These are phyloP conservation scores for Ascomycota sp. DNA, from an alignment of 2,329 filamentous ascomycete genomes.

Conservation along the genomic window DNA sequence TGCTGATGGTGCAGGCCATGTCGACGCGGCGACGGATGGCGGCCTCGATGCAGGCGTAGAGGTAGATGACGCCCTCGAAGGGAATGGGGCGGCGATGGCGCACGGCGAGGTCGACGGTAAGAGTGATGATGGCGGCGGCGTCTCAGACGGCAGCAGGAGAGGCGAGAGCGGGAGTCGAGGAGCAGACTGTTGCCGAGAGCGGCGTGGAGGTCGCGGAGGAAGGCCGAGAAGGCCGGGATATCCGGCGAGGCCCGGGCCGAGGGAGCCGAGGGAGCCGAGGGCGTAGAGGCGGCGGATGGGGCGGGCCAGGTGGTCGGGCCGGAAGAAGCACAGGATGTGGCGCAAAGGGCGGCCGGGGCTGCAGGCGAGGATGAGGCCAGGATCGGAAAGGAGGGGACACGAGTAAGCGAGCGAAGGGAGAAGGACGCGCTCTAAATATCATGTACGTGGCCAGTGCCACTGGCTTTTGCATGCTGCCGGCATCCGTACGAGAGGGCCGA, in stretches of 20 bases:
- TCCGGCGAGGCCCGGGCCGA: conserved; percentile 14
- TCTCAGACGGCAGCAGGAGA: conserved; percentile 8
- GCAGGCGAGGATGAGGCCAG: conserved; percentile 11
- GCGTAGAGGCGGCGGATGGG: conserved; percentile 10
- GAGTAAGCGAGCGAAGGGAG: too few relatives aligned
- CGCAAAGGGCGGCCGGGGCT: conserved; percentile 6
- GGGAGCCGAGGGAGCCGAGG: conserved; percentile 12
- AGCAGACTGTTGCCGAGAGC: conserved; percentile 8
- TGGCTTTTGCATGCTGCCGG: too few relatives aligned
- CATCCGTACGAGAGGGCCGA: too few relatives aligned
- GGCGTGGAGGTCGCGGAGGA: conserved; percentile 14
- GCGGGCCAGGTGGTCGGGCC: conserved; percentile 7
- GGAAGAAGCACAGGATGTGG: conserved; percentile 15
- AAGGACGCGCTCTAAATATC: too few relatives aligned
- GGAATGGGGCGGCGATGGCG: conserved; percentile 9
- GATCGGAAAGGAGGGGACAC: conserved; percentile 7
- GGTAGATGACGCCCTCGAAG: conserved; percentile 3
- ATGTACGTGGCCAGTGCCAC: too few relatives aligned
- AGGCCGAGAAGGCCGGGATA: conserved; percentile 12
- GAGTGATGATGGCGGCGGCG: conserved; percentile 14
- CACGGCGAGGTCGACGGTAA: conserved; percentile 7
- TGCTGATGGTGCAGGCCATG: too few relatives aligned
- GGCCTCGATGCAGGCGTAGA: too few relatives aligned
- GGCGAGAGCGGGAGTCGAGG: conserved; percentile 2
- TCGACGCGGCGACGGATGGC: too few relatives aligned